Percentiles rank a stretch among this genome's conserved stretches.
Conservation (phyloP, 2,329 filamentous ascomycete species). For the Dothistroma pini region DNA sequence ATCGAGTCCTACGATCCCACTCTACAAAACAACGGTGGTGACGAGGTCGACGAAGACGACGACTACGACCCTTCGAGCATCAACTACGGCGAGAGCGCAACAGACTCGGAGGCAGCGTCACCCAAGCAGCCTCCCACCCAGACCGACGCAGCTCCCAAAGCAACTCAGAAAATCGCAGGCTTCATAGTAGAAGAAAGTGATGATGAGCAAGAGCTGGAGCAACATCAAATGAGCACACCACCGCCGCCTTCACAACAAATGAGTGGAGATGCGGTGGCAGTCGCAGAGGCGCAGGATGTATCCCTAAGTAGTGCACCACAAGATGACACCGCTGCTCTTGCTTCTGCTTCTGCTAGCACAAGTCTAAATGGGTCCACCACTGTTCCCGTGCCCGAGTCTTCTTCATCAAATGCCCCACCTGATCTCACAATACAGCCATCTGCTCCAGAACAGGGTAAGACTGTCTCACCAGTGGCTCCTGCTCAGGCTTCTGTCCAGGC, state of each 20-base stretch:
- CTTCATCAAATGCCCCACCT: constrained; percentile 27
- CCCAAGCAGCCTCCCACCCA: constrained; percentile 39
- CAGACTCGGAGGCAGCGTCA: constrained; percentile 9
- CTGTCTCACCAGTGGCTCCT: constrained; percentile 29
- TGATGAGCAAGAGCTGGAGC: constrained; percentile 45
- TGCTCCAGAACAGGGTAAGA: constrained; percentile 27
- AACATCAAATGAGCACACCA: constrained; percentile 13
- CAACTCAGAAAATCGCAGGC: constrained; percentile 41
- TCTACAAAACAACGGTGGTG: constrained; percentile 20
- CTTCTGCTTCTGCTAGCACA: constrained; percentile 30
- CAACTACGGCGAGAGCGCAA: constrained; percentile 22
- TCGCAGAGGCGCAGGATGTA: constrained; percentile 49
- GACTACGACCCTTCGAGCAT: constrained; percentile 37
- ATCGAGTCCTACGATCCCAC: constrained; percentile 36
- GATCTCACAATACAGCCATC: constrained; percentile 32
- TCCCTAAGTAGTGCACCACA: constrained; percentile 52
- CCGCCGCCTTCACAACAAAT: constrained; percentile 25
- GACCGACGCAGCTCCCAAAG: constrained; percentile 37
- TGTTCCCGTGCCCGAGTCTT: constrained; percentile 29
- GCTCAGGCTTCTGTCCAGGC: constrained; percentile 19
- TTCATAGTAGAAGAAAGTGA: constrained; percentile 63
- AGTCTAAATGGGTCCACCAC: constrained; percentile 36
- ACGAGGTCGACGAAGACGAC: constrained; percentile 31
- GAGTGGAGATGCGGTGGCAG: constrained; percentile 27
- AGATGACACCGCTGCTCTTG: constrained; percentile 31